A percentile compares a stretch with the other conserved stretches of the same genome.
phyloP scores from a whole-genome alignment of 805 yeast genomes.

The Wickerhamiella lipophila region DNA sequence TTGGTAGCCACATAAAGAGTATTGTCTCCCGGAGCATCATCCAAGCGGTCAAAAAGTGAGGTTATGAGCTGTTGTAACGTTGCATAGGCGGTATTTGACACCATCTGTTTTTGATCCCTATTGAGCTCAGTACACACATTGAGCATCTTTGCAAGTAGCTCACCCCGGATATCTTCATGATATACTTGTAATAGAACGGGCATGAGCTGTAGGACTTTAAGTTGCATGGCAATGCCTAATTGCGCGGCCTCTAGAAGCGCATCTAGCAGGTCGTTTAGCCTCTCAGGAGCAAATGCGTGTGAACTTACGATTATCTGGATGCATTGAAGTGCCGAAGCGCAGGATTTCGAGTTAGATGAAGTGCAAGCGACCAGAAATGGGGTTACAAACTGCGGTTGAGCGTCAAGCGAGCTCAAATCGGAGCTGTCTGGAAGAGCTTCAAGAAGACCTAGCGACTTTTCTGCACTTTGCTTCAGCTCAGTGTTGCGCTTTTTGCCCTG shows the following conservation, averaged over 20 bases:
- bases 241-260: conserved; percentile 63
- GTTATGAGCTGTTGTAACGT: conserved; percentile 77
- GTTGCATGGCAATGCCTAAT: conserved; percentile 67
- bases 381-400: conserved; percentile 38
- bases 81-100: conserved; percentile 83
- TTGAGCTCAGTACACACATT: conserved; percentile 63
- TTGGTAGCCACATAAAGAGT: conserved; percentile 39
- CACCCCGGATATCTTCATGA: conserved; percentile 41
- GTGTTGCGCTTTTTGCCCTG: conserved; percentile 62
- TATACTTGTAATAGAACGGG: conserved; percentile 64
- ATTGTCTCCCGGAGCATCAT: conserved; percentile 27
- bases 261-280: conserved; percentile 43
- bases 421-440: conserved; percentile 11
- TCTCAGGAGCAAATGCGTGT: conserved; percentile 42
- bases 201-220: conserved; percentile 70
- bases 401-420: conserved; percentile 5
- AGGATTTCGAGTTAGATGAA: conserved; percentile 60
- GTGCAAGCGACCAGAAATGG: conserved; percentile 67
- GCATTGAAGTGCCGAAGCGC: conserved; percentile 58
- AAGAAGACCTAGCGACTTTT: conserved; percentile 17
- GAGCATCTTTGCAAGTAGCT: conserved; percentile 44
- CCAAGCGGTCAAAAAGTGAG: conserved; percentile 58
- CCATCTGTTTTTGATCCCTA: conserved; percentile 56
- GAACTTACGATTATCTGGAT: conserved; percentile 47
- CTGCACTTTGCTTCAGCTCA: conserved; percentile 41